Base-by-base conservation (phyloP, 2,329 filamentous ascomycete species). In the Coniochaeta pulveracea region DNA sequence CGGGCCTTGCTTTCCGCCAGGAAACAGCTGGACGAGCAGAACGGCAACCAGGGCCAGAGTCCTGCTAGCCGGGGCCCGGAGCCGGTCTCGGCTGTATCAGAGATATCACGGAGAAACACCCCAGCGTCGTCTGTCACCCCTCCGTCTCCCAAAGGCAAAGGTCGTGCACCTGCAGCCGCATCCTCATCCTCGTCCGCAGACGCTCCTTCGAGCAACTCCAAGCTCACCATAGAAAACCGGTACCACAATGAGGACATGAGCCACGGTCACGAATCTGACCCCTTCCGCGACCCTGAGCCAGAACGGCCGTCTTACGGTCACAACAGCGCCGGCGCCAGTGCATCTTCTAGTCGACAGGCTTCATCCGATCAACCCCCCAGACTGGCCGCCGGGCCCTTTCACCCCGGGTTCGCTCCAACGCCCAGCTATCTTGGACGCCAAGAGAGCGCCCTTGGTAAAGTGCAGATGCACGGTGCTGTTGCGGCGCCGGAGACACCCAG, bases 1-100 rank as follows among this genome's bases (percentile, higher is more conserved):
- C 76, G 86, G 35, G 80, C 85, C 8, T 63, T 93, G 25, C 58
- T 80, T n/a, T 67, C 66, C 37, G 72, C 75, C 3, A 61, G 69
- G 40, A 78, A 77, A 48, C 60, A 66, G 23, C 53, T 70, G 4
- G 67, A 68, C 9, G 46, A 53, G 35, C 38, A 40, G 6, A 49
- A 47, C 27, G 41, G 41, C 28, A 46, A 46, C 19, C 41, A 52
- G 16, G 54, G 50, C 37, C 48, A 50, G 5, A 37, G 40, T 19
- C 18, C 15, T 44, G 49, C 10, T 49, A 49, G 19, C 47, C 46
- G 10, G 50, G 50, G 11, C 39, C 46, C 9, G 47, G 48, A 9
- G 42, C 46, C 3, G 48, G 51, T 6, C 38, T 37, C 14, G 44
- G 34, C 36, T 29, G 36, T 24, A 56, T 46, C 38, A 43, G 47